Percentiles rank a stretch among this genome's conserved stretches.
Conservation (phyloP, 306 rosid genomes). For the Cucurbita moschata region DNA sequence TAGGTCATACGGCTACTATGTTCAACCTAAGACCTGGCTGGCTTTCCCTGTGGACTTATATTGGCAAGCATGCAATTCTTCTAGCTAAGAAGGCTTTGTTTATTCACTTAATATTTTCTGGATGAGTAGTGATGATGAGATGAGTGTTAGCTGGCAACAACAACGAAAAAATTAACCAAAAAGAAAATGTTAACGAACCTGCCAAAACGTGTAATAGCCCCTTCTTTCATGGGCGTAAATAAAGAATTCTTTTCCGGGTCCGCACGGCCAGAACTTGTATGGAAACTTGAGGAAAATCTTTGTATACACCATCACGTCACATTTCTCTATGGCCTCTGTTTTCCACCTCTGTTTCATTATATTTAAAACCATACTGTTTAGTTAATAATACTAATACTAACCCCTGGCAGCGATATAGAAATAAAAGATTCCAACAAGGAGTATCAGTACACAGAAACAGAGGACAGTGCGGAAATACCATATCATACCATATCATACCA, state of each 20-base stretch:
- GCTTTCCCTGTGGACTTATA: background rate
- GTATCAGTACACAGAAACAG: background rate
- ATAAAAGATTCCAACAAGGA: background rate
- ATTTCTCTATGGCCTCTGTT: slow-evolving; percentile 67
- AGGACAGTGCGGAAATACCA: background rate
- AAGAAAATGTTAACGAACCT: slow-evolving; percentile 33
- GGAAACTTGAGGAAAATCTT: slow-evolving; percentile 96
- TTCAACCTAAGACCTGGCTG: background rate
- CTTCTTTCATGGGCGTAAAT: slow-evolving; percentile 89
- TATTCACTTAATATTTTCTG: background rate
- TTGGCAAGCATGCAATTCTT: background rate
- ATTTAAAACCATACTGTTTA: background rate
- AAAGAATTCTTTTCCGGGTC: slow-evolving; percentile 87
- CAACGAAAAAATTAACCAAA: background rate
- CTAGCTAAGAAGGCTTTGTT: background rate
- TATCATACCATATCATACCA: background rate
- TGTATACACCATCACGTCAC: slow-evolving; percentile 87
- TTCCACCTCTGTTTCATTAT: slow-evolving; percentile 66
- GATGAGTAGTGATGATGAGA: background rate
- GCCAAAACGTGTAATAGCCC: slow-evolving; percentile 99
- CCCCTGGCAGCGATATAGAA: background rate
- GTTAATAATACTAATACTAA: background rate
- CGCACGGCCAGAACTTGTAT: slow-evolving; percentile 76
- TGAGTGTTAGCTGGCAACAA: slow-evolving; percentile 4
- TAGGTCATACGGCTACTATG: slow-evolving; percentile 4